phyloP scores from a whole-genome alignment of 2,329 filamentous ascomycete species.

The Hypoxylon sp. region DNA sequence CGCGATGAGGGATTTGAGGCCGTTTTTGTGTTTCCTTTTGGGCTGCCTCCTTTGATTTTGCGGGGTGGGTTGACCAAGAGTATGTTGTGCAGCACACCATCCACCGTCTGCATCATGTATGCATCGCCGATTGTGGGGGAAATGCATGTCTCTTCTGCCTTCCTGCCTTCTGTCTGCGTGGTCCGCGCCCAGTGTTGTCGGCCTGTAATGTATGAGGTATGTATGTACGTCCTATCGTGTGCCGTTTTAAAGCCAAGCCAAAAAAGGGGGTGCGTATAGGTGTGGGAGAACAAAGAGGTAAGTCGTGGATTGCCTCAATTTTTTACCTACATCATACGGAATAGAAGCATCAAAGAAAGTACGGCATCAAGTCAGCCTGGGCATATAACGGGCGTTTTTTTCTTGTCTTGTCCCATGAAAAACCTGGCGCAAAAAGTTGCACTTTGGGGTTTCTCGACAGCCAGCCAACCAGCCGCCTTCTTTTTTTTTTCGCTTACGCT shows the following conservation, averaged over 20 bases:
- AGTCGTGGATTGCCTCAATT: slow-evolving; percentile 10
- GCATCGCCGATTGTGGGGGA: slow-evolving; percentile 42
- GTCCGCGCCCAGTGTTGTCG: background rate
- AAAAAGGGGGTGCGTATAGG: slow-evolving; percentile 21
- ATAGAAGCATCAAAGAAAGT: background rate
- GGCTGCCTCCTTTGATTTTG: slow-evolving; percentile 25
- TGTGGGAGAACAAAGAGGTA: slow-evolving; percentile 12
- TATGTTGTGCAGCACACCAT: slow-evolving; percentile 38
- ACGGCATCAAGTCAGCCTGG: slow-evolving; percentile 19
- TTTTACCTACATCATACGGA: slow-evolving; percentile 12
- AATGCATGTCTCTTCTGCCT: slow-evolving; percentile 35
- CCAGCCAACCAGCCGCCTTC: no score
- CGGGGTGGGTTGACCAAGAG: slow-evolving; percentile 21
- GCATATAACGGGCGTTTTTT: slow-evolving; percentile 10
- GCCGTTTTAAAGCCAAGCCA: slow-evolving; percentile 1
- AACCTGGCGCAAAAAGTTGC: slow-evolving; percentile 14
- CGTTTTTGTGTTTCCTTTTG: background rate
- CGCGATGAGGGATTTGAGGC: background rate
- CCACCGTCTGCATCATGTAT: slow-evolving; percentile 24
- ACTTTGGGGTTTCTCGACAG: slow-evolving; percentile 36
- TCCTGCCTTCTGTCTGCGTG: background rate
- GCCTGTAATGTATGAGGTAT: background rate
- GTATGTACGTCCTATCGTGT: background rate
- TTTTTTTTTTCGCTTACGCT: slow-evolving; percentile 17
- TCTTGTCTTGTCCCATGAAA: slow-evolving; percentile 22